Conservation (phyloP, 1,284 basidiomycete species). For the Pseudozyma sp. region DNA sequence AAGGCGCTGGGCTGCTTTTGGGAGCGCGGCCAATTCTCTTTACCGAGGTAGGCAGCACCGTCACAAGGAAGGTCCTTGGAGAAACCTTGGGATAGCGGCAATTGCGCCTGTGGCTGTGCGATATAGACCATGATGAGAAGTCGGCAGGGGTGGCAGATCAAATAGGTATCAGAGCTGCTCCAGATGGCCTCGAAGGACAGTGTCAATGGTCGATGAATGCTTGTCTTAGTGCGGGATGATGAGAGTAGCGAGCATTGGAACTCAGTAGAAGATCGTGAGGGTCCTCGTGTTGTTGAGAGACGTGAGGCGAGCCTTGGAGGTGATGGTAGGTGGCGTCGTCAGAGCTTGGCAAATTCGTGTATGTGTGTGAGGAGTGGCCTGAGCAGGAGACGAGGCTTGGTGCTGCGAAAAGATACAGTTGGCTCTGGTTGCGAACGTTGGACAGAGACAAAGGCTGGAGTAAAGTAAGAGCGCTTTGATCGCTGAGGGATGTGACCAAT, state of each 20-base stretch:
- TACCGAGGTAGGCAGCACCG: slow-evolving; percentile 28
- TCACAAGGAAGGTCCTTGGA: slow-evolving; percentile 18
- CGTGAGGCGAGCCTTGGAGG: neutral
- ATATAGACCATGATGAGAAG: slow-evolving; percentile 34
- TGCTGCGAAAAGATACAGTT: too few relatives aligned
- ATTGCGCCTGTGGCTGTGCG: slow-evolving; percentile 23
- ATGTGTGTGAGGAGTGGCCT: too few relatives aligned
- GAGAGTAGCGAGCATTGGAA: slow-evolving; percentile 20
- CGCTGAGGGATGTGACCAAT: too few relatives aligned
- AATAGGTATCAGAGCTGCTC: slow-evolving; percentile 31
- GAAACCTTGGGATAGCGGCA: slow-evolving; percentile 16
- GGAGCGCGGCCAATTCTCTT: slow-evolving; percentile 43
- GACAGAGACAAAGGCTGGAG: too few relatives aligned
- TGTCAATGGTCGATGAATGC: neutral
- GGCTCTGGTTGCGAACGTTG: too few relatives aligned
- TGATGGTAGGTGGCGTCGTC: neutral
- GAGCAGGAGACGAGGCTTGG: too few relatives aligned
- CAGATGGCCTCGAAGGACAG: neutral
- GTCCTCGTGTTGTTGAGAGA: neutral
- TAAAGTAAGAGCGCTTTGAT: too few relatives aligned
- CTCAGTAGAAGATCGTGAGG: neutral
- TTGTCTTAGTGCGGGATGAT: slow-evolving; percentile 5
- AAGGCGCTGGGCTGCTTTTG: slow-evolving; percentile 13
- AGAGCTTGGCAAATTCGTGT: too few relatives aligned
- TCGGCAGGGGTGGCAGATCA: neutral